Conservation (phyloP, 148 eudicot species). For the Spergularia marina region DNA sequence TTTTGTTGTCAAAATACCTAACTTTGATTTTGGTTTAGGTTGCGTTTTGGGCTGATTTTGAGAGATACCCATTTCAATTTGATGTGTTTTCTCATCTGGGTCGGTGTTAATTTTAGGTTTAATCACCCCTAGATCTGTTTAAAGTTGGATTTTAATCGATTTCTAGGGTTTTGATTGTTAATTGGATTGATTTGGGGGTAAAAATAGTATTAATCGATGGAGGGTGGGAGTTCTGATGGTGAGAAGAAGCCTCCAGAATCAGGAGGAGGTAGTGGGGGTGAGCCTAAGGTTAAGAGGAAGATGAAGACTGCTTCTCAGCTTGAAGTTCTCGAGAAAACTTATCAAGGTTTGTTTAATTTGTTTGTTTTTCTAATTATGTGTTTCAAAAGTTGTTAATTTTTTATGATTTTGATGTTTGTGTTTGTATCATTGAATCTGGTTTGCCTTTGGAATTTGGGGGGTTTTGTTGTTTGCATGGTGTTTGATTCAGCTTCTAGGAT, state of each 20-base stretch:
- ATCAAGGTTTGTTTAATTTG: slow-evolving; percentile 45
- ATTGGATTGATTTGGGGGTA: slow-evolving; percentile 15
- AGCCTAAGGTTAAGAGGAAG: slow-evolving; percentile 66
- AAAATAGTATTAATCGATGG: slow-evolving; percentile 26
- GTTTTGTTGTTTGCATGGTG: slow-evolving; percentile 2
- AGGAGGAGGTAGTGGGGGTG: slow-evolving; percentile 35
- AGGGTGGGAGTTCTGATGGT: slow-evolving; percentile 48
- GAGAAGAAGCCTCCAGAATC: slow-evolving; percentile 49
- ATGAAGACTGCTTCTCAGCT: slow-evolving; percentile 91
- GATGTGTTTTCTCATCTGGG: slow-evolving; percentile 26
- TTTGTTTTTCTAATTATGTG: background rate
- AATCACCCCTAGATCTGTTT: slow-evolving; percentile 30
- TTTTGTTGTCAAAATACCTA: slow-evolving; percentile 21
- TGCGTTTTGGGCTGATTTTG: slow-evolving; percentile 7
- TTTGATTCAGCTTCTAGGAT: slow-evolving; percentile 5
- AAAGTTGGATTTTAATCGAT: background rate
- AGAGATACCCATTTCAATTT: slow-evolving; percentile 19
- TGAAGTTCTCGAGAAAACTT: slow-evolving; percentile 74
- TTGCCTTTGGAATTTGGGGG: background rate
- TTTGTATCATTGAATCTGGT: background rate
- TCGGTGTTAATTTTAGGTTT: slow-evolving; percentile 17
- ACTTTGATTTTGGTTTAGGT: slow-evolving; percentile 19
- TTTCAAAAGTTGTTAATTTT: background rate
- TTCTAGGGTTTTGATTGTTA: slow-evolving; percentile 24
- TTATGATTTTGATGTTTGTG: background rate